Evolutionary conservation across 2,329 filamentous ascomycete genomes (phyloP).

Genomic region (Thielaviopsis euricoi): DNA sequence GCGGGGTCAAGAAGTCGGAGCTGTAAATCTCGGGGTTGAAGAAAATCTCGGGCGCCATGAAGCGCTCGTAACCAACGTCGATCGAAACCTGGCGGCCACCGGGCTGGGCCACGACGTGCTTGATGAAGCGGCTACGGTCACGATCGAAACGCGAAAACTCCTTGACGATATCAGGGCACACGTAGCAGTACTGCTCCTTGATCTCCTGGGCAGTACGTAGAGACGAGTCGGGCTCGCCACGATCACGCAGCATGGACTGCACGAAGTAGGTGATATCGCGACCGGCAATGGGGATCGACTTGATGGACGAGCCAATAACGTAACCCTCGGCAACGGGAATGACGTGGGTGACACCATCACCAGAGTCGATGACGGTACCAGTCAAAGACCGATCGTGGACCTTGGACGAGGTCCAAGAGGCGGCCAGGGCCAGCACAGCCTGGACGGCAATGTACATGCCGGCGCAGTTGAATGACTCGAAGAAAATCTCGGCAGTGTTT

Average conservation of each 20-base stretch:
- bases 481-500: constrained; percentile 98
- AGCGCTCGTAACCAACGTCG: constrained; percentile 94
- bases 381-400: constrained; percentile 91
- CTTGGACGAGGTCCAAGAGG: constrained; percentile 97
- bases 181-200: constrained; percentile 98
- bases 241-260: constrained; percentile 85
- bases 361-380: constrained; percentile 95
- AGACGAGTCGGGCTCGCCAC: constrained; percentile 90
- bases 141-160: constrained; percentile 90
- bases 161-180: constrained; percentile 97
- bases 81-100: constrained; percentile 73
- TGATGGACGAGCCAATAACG: constrained; percentile 97
- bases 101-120: constrained; percentile 73
- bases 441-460: constrained; percentile 98
- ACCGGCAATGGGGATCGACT: constrained; percentile 94
- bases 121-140: constrained; percentile 76
- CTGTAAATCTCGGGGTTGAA: constrained; percentile 99
- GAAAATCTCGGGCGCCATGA: constrained; percentile 96
- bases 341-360: constrained; percentile 96
- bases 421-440: constrained; percentile 86
- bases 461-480: constrained; percentile 98
- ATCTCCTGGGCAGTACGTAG: constrained; percentile 96
- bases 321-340: constrained; percentile 98
- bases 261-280: constrained; percentile 99
- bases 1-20: constrained; percentile 90